Evolutionary conservation across 495 filamentous ascomycete species (phyloP), one percentile per base, ranked within the genome.

Genomic region (Daldinia bambusicola): DNA sequence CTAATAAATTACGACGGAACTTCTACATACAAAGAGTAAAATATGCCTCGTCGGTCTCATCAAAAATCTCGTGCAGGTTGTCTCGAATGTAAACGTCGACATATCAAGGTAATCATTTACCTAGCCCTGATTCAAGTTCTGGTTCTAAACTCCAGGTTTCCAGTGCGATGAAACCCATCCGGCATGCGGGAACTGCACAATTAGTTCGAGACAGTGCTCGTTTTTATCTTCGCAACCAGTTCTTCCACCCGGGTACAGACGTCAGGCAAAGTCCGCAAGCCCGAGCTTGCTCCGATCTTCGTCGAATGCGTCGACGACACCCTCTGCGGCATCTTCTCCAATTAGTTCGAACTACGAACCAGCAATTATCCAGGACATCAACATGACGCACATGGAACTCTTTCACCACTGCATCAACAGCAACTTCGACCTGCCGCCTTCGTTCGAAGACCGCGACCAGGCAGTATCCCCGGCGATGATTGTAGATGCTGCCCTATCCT

Each of bases 81-180:
- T 56, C 50, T 63, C 40, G 69, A 72, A 41, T 72, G 69, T 62
- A 72, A 72, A 37, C 59, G 64, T 13, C 63, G 69, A 38, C 69
- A 72, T 59, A 72, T 72, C 48, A 72, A 72, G 69, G 69, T 71
- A 62, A 40, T 26, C 18, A 56, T 32, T 16, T 26, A 26, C 26
- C 3, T 22, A n/a, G 55, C 18, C 60, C 4, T 41, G 12, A 56
- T 55, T 13, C 1, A 18, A 1, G 10, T 37, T 22, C 4, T 32
- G 7, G 26, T 18, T 45, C 57, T 55, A 48, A 68, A 50, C 13
- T 8, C 14, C 7, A n/a, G 10, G 16, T 56, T 41, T 16, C 30
- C 18, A 68, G 69, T 72, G 69, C 41, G 69, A 72, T 72, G 69
- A 72, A 22, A 45, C 16, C 50, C 69, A 55, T 8, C 69, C 69